phyloP scores from a whole-genome alignment of 1,284 basidiomycete genomes.

The Pholiota adiposa region DNA sequence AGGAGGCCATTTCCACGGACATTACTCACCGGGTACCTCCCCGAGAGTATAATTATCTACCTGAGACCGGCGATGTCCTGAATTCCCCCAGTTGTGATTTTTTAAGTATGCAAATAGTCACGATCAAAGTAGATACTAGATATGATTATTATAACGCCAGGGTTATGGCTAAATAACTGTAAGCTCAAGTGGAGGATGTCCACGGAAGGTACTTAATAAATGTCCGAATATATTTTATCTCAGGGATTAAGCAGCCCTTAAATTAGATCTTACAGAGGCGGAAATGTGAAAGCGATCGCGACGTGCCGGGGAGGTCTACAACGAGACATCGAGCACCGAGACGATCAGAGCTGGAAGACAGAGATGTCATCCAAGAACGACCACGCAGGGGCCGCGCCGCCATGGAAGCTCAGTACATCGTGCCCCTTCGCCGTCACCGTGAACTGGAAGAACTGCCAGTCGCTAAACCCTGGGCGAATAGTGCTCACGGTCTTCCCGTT shows the following conservation, averaged over 20 bases:
- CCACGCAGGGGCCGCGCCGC: slow-evolving; percentile 7
- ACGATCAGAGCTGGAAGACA: background rate
- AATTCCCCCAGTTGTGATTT: too few relatives aligned
- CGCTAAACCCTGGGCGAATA: background rate
- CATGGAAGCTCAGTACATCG: slow-evolving; percentile 2
- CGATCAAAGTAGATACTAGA: too few relatives aligned
- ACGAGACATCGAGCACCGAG: background rate
- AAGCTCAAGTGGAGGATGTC: background rate
- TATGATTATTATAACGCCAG: too few relatives aligned
- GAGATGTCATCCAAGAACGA: slow-evolving; percentile 5
- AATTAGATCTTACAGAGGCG: background rate
- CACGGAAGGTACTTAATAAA: background rate
- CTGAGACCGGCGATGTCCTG: too few relatives aligned
- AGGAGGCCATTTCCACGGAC: background rate
- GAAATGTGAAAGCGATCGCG: too few relatives aligned
- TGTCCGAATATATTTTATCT: background rate
- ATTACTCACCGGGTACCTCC: background rate
- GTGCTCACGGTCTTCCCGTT: background rate
- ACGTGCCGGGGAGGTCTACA: too few relatives aligned
- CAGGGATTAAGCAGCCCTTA: background rate
- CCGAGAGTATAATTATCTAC: background rate
- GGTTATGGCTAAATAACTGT: background rate
- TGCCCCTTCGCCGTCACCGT: background rate
- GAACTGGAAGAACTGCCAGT: slow-evolving; percentile 3
- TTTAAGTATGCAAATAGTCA: too few relatives aligned